Evolutionary conservation across 345 rosid genomes (phyloP).

Genomic region (Rubroshorea leprosula): DNA sequence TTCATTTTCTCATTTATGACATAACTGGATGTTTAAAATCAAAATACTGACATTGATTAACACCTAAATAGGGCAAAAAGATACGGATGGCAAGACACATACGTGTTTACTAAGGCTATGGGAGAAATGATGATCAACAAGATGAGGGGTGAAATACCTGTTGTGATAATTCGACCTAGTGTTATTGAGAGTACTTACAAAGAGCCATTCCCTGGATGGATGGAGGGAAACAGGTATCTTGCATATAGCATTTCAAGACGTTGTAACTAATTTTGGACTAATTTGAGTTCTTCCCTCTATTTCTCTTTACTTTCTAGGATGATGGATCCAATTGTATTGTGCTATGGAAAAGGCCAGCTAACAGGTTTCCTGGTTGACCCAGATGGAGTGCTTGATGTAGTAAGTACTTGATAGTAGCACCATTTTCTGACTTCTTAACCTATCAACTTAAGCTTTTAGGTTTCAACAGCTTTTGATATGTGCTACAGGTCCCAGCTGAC

Average conservation of each 20-base stretch:
- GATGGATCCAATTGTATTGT: constrained; percentile 93
- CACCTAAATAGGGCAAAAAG: constrained; percentile 55
- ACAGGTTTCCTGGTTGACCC: constrained; percentile 83
- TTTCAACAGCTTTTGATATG: too few species aligned
- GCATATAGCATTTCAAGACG: not conserved
- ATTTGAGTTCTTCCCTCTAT: not conserved
- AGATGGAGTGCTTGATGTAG: constrained; percentile 87
- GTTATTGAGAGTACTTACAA: constrained; percentile 83
- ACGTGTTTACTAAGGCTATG: constrained; percentile 95
- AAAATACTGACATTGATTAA: not conserved
- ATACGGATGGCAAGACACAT: constrained; percentile 93
- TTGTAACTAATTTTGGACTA: not conserved
- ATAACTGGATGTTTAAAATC: not conserved
- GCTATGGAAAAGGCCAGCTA: constrained; percentile 93
- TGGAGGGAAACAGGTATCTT: constrained; percentile 88
- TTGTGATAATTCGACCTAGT: constrained; percentile 76
- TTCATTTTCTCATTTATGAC: not conserved
- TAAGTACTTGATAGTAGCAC: constrained; percentile 23
- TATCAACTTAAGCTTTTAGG: too few species aligned
- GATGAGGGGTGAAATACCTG: constrained; percentile 73
- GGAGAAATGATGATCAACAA: constrained; percentile 89
- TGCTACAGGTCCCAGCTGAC: constrained; percentile 50
- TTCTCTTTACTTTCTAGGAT: constrained; percentile 39
- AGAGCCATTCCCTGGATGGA: constrained; percentile 98
- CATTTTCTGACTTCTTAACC: not conserved